phyloP scores from a whole-genome alignment of 1,139 yeast species.

The Yamadazyma blattariae region DNA sequence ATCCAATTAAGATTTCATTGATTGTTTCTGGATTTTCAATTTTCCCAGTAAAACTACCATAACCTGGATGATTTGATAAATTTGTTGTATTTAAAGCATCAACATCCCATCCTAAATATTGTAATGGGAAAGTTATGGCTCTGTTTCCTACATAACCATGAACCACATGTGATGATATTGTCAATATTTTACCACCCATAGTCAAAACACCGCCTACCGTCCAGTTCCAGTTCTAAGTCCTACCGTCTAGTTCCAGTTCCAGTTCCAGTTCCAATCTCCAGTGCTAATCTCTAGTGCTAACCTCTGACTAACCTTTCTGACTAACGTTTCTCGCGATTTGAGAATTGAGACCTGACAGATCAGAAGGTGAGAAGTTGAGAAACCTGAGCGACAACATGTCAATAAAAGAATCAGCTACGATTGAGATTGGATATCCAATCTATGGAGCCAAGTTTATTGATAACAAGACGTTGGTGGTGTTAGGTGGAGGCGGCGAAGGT shows the following conservation, averaged over 20 bases:
- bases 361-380: no score
- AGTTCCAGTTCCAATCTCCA: no score
- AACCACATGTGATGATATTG: conserved; percentile 43
- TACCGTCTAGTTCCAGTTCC: no score
- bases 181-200: conserved; percentile 21
- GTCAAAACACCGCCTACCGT: not conserved
- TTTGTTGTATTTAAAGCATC: conserved; percentile 42
- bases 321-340: no score
- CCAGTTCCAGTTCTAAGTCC: no score
- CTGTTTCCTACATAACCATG: conserved; percentile 48
- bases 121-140: conserved; percentile 43
- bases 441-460: conserved; percentile 73
- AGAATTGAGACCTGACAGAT: no score
- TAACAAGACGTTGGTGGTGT: conserved; percentile 60
- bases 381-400: no score
- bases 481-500: conserved; percentile 97
- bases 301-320: no score
- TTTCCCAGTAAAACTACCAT: conserved; percentile 36
- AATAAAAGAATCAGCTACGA: conserved; percentile 32
- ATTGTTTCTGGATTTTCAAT: conserved; percentile 11
- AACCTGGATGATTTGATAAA: conserved; percentile 47
- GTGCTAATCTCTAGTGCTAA: no score
- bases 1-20: conserved; percentile 32
- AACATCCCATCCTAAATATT: conserved; percentile 44
- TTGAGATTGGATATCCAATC: conserved; percentile 76